A percentile compares a stretch with the other conserved stretches of the same genome.
Conservation (phyloP, 1,139 yeast genomes). For the Kazachstania sp. region DNA sequence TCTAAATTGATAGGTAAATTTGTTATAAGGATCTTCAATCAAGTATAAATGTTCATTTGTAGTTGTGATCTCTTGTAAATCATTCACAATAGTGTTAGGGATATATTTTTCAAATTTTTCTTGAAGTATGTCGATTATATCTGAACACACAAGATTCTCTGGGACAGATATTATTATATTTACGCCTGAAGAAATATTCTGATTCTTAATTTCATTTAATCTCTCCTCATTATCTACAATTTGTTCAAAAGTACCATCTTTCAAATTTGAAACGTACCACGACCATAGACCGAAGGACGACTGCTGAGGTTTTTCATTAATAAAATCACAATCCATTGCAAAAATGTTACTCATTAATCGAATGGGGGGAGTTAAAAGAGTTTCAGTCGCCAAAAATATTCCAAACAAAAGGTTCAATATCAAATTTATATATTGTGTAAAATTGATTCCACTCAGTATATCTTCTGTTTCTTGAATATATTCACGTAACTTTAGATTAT, state of each 20-base stretch:
- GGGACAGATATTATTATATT: constrained; percentile 1
- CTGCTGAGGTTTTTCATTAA: constrained; percentile 13
- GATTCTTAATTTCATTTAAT: background rate
- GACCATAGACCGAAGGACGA: constrained; percentile 23
- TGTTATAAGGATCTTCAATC: constrained; percentile 1
- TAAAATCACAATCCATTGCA: background rate
- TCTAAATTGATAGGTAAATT: background rate
- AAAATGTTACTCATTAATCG: too few relatives aligned
- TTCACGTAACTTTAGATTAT: too few relatives aligned
- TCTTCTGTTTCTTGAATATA: too few relatives aligned
- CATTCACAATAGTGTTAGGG: background rate
- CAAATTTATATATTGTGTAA: too few relatives aligned
- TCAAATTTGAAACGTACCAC: constrained; percentile 26
- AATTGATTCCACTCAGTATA: too few relatives aligned
- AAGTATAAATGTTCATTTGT: background rate
- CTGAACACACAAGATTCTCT: background rate
- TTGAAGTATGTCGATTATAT: background rate
- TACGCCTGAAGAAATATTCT: background rate
- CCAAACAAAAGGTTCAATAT: too few relatives aligned
- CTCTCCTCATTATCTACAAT: constrained; percentile 14
- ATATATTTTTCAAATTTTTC: background rate
- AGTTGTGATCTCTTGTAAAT: background rate
- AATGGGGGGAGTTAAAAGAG: too few relatives aligned
- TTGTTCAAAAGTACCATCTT: constrained; percentile 27
- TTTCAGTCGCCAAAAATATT: too few relatives aligned